Base-by-base conservation (phyloP, 306 rosid genomes). In the Oemleria cerasiformis region DNA sequence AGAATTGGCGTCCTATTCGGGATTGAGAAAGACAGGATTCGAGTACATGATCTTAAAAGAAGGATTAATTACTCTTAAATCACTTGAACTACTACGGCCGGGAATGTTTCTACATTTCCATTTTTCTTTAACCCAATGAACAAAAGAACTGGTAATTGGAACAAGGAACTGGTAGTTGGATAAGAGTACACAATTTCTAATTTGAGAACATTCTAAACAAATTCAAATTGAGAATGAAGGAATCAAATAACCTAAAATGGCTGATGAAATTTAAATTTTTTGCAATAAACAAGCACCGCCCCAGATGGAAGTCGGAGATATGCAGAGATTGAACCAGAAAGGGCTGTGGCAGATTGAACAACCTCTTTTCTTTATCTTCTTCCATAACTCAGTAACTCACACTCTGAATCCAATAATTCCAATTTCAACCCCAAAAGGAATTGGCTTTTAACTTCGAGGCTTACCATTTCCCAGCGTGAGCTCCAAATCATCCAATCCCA, bases 401-500 rank as follows among this genome's bases (percentile, higher is more conserved):
- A 63, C 72, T 65, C 63, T 36, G 68, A 49, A 61, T 72, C 58
- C 61, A 15, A 58, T 43, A 30, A 30, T 30, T 30, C 36, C 36
- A 30, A 30, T 30, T 30, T 30, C 36, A 30, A 30, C 36, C 61
- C 17, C 1, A n/a, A n/a, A n/a, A n/a, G n/a, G 47, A 48, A 8
- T 23, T 40, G 12, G 48, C 39, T 59, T 40, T 83, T 64, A 89
- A 76, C 67, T 79, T 68, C 75, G 80, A 43, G 80, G 77, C 75
- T 85, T 92, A 34, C 92, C 80, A 65, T 72, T 88, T 47, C 97
- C 96, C 23, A 92, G 97, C 9, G 96, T 92, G 79, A 92, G 98
- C 74, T 92, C 93, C 79, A 92, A 82, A 73, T 92, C 98, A 80
- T 85, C 66, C 25, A 85, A 60, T 71, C 96, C 88, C 1, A 87